Percentiles rank a stretch among this genome's conserved stretches.
Evolutionary conservation across 805 yeast genomes (phyloP).

Genomic region (Torulaspora microellipsoides): DNA sequence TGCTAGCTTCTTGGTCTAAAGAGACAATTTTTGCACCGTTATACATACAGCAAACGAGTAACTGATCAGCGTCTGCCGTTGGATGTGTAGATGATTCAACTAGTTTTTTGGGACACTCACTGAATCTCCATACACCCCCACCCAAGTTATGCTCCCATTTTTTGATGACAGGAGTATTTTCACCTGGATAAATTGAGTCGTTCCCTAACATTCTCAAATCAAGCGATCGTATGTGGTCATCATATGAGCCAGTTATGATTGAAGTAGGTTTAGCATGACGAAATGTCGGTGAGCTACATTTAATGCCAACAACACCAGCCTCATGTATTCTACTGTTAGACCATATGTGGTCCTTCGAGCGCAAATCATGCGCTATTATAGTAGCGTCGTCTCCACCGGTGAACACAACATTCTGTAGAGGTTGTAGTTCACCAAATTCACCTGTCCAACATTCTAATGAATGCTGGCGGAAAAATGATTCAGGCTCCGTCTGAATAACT

Average conservation of each 20-base stretch:
- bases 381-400: constrained; percentile 90
- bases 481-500: constrained; percentile 7
- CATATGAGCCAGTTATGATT: constrained; percentile 80
- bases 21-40: constrained; percentile 78
- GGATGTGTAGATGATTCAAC: neutral
- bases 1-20: constrained; percentile 23
- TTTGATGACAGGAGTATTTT: constrained; percentile 46
- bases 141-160: constrained; percentile 50
- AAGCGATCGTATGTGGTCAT: constrained; percentile 64
- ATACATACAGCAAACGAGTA: constrained; percentile 89
- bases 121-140: constrained; percentile 94
- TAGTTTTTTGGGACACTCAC: constrained; percentile 49
- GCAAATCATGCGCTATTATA: constrained; percentile 67
- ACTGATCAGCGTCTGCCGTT: constrained; percentile 36
- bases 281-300: constrained; percentile 37
- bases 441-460: constrained; percentile 87
- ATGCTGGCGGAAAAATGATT: constrained; percentile 43
- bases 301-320: constrained; percentile 87
- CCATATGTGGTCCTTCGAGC: constrained; percentile 36
- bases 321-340: constrained; percentile 58
- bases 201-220: constrained; percentile 58
- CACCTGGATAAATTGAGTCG: constrained; percentile 40
- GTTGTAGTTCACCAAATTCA: constrained; percentile 55
- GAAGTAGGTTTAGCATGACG: constrained; percentile 27
- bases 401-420: constrained; percentile 53